phyloP scores from a whole-genome alignment of 768 basidiomycete genomes.

The Trametes elegans region DNA sequence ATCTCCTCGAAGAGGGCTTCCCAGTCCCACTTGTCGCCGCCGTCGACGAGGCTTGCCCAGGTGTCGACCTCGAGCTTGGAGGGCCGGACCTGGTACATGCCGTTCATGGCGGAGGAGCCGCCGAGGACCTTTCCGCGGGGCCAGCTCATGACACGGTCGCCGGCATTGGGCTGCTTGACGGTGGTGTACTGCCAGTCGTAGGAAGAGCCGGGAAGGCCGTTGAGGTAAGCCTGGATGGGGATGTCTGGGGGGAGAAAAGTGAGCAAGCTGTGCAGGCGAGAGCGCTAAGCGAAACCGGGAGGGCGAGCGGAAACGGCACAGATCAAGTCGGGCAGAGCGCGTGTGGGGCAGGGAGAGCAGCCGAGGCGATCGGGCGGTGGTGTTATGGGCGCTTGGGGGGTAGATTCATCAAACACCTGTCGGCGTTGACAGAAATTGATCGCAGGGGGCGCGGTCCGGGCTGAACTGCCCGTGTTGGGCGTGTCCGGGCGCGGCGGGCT shows the following conservation, averaged over 20 bases:
- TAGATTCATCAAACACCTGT: too few species aligned
- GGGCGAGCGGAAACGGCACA: too few species aligned
- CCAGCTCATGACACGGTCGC: conserved; percentile 47
- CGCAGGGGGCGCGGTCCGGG: background rate
- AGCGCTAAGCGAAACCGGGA: too few species aligned
- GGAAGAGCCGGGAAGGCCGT: conserved; percentile 42
- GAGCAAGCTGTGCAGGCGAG: too few species aligned
- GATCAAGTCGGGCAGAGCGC: too few species aligned
- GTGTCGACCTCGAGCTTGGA: conserved; percentile 46
- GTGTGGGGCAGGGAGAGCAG: too few species aligned
- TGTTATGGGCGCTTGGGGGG: too few species aligned
- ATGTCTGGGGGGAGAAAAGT: conserved; percentile 37
- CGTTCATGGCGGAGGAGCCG: conserved; percentile 68
- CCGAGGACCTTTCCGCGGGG: conserved; percentile 69
- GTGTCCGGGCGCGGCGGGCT: background rate
- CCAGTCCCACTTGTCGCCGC: conserved; percentile 44
- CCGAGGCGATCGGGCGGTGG: too few species aligned
- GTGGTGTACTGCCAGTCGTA: conserved; percentile 60
- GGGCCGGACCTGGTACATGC: conserved; percentile 62
- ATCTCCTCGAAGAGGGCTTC: conserved; percentile 43
- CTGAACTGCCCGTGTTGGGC: background rate
- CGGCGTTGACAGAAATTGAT: too few species aligned
- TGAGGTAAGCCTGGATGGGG: conserved; percentile 52
- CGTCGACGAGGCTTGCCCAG: conserved; percentile 43
- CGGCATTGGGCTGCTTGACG: conserved; percentile 43